Evolutionary conservation across 139 green algal genomes (phyloP).

Genomic region (Tetradesmus lagerheimii): DNA sequence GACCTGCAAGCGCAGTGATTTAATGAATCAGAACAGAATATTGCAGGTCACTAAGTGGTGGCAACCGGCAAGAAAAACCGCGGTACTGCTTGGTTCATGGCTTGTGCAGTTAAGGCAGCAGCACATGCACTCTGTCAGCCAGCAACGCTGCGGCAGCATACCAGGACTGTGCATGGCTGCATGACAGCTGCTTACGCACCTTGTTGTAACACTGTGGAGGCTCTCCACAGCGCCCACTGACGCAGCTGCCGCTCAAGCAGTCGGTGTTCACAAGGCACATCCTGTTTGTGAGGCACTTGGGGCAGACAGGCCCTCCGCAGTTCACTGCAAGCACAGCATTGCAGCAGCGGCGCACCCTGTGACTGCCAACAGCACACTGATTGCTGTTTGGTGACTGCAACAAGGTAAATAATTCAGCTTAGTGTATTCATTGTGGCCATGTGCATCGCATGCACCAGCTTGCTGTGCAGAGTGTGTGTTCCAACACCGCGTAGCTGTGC

Average conservation of each 20-base stretch:
- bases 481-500: too few species aligned
- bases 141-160: too few species aligned
- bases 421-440: too few species aligned
- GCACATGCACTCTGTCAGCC: too few species aligned
- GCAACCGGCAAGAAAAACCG: too few species aligned
- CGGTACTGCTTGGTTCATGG: too few species aligned
- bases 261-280: constrained; percentile 18
- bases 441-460: too few species aligned
- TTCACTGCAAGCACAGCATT: constrained; percentile 19
- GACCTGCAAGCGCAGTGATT: constrained; percentile 4
- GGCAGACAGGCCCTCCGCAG: constrained; percentile 27
- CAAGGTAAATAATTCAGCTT: too few species aligned
- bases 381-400: too few species aligned
- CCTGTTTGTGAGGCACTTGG: constrained; percentile 13
- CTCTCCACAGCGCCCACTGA: neutral
- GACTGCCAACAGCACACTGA: too few species aligned
- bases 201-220: constrained; percentile 28
- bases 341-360: neutral
- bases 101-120: too few species aligned
- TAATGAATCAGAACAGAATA: neutral
- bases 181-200: neutral
- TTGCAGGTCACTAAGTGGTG: neutral
- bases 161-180: neutral
- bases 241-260: constrained; percentile 21
- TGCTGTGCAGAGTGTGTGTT: too few species aligned